Base-by-base conservation (phyloP, 257 asterid species). In the Petunia axillaris region DNA sequence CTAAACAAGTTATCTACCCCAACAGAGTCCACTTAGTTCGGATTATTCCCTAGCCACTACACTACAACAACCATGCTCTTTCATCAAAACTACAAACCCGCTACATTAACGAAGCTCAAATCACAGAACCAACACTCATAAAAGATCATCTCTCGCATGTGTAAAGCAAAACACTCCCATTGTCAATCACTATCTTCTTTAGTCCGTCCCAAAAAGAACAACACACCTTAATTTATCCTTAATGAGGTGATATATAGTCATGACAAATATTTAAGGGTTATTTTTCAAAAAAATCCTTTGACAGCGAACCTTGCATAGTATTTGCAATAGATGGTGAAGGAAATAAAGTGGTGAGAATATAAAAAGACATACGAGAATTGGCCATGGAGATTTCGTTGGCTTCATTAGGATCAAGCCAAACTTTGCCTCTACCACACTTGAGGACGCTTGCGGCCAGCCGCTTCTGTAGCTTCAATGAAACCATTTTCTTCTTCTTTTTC, bases 391-490 rank as follows among this genome's bases (percentile, higher is more conserved):
- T 71, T 50, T 71, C 77, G 39, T 50, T 71, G 2, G 60, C 77
- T 1, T 71, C 77, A 71, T 71, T 71, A 35, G 77, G 77, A 71
- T 71, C 77, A 7, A 71, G 60, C 77, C 77, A 71, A 71, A 71
- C 77, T 71, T 71, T 71, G 13, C 77, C 77, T 50, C 77, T 71
- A 48, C 77, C 77, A 35, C 77, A 71, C 62, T 71, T 71, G 3
- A 71, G 77, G 25, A 71, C 77, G 50, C 77, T 71, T 2, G 77
- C 77, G 44, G 77, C 77, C 3, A 71, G 60, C 77, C 77, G 77
- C 77, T 71, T 71, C 41, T 71, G 77, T n/a, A 71, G 77, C 77
- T 71, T 71, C 62, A 71, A 52, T 35, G 77, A 71, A 14, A 71
- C 77, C 77, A 71, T 71, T 71, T 71, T 71, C 10, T 6, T 16